Evolutionary conservation across 768 basidiomycete genomes (phyloP), one percentile per base, ranked within the genome.

Genomic region (Boletales sp.): DNA sequence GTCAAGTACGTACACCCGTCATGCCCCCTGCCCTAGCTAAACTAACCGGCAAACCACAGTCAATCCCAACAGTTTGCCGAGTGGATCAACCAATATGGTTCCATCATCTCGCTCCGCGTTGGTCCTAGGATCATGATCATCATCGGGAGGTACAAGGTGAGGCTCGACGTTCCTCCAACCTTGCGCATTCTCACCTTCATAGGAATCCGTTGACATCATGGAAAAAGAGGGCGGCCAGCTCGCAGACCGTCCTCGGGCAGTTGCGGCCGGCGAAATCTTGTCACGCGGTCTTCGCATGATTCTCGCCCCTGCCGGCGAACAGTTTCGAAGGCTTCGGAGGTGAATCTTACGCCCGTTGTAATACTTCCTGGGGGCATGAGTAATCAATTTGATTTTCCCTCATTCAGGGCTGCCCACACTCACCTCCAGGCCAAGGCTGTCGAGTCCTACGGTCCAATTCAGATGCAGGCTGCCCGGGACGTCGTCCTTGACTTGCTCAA

Each of bases 201-300:
- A 83, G 62, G 81, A 81, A 34, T 82, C 83, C 0, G 73, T 83
- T 0, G 82, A 84, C 18, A 77, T 85, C 49, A 80, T 85, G 81
- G 83, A 85, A 58, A 79, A 79, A 45, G 79, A 84, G 55, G 82
- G 83, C n/a, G 75, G 77, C 5, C 54, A 70, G 5, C 64, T 79
- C n/a, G 77, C 74, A 1, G 83, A 83, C 56, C 69, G 83, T 44
- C 83, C 83, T 18, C 63, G 68, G 4, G 72, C 70, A 12, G 80
- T 85, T 39, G 74, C 83, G 1, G 82, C 77, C 0, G 83, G 83
- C 6, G 81, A 83, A 51, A 77, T 80, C 0, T 57, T 84, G 4
- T 80, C 78, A 0, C 78, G 81, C 3, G 83, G 82, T 0, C 77
- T 84, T 71, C 67, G 83, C 0, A 72, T 80, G 51, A 59, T 84